Percentiles rank a stretch among this genome's conserved stretches.
These are phyloP conservation scores for Reticulascus tulasneorum DNA, from an alignment of 2,329 filamentous ascomycete genomes.

Conservation along the genomic window DNA sequence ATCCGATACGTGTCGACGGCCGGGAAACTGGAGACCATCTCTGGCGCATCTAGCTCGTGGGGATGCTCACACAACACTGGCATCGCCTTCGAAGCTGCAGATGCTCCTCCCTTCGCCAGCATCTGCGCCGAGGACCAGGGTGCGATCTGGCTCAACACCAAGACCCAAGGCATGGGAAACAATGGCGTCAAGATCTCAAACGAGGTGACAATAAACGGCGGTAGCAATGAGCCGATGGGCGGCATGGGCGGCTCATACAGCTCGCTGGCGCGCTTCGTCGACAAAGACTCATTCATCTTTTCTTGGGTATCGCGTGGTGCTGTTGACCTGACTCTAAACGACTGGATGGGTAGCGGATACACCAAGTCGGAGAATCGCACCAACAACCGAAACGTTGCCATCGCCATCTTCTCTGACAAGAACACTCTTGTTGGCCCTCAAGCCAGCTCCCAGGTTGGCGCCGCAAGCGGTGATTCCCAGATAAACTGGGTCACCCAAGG, in stretches of 20 bases:
- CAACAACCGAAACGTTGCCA: conserved; percentile 55
- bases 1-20: conserved; percentile 41
- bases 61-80: conserved; percentile 64
- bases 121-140: conserved; percentile 61
- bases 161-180: conserved; percentile 50
- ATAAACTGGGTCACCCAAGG: conserved; percentile 54
- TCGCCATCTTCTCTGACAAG: conserved; percentile 55
- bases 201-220: conserved; percentile 58
- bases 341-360: conserved; percentile 55
- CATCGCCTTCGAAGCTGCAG: conserved; percentile 58
- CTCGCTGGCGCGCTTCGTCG: conserved; percentile 48
- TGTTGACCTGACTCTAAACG: conserved; percentile 47
- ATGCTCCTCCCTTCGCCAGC: conserved; percentile 53
- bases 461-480: conserved; percentile 51
- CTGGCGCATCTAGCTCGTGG: conserved; percentile 51
- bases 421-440: conserved; percentile 49
- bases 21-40: conserved; percentile 47
- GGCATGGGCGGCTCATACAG: conserved; percentile 62
- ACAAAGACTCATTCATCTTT: conserved; percentile 52
- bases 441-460: conserved; percentile 51
- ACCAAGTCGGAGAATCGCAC: conserved; percentile 49
- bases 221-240: conserved; percentile 54
- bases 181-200: conserved; percentile 57
- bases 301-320: conserved; percentile 60
- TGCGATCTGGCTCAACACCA: conserved; percentile 61